These are phyloP conservation scores for Cyclocybe cylindracea DNA, from an alignment of 768 basidiomycete species.

Conservation along the genomic window DNA sequence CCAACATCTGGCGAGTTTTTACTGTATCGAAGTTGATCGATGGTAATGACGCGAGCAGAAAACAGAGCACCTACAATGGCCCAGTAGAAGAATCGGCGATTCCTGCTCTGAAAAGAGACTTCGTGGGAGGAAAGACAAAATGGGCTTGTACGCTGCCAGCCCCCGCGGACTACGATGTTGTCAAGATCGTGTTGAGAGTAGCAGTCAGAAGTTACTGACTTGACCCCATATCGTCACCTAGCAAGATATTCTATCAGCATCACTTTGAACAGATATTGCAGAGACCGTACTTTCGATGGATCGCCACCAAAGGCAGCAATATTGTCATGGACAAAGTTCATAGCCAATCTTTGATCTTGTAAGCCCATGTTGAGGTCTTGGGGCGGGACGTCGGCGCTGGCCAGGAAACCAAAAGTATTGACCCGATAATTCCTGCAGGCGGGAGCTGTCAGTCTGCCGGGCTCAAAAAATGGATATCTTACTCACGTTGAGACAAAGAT, in stretches of 20 bases:
- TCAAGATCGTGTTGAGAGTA: neutral
- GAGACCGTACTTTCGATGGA: slow-evolving; percentile 43
- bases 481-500: slow-evolving; percentile 55
- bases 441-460: neutral
- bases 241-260: neutral
- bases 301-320: slow-evolving; percentile 68
- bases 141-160: slow-evolving; percentile 52
- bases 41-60: neutral
- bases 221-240: slow-evolving; percentile 61
- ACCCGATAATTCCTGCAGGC: slow-evolving; percentile 52
- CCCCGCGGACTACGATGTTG: slow-evolving; percentile 43
- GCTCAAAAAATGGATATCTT: neutral
- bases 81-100: slow-evolving; percentile 56
- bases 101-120: slow-evolving; percentile 48
- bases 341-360: slow-evolving; percentile 57
- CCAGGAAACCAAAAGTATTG: slow-evolving; percentile 59
- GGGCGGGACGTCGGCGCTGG: slow-evolving; percentile 44
- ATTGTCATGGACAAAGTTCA: slow-evolving; percentile 66
- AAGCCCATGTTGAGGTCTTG: slow-evolving; percentile 61
- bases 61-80: slow-evolving; percentile 44
- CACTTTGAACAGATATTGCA: neutral
- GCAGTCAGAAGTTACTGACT: slow-evolving; percentile 25
- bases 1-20: slow-evolving; percentile 48
- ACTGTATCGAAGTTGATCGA: slow-evolving; percentile 25
- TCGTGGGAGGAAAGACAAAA: slow-evolving; percentile 40